These are phyloP conservation scores for Hanseniaspora meyeri DNA, from an alignment of 805 yeast genomes.

Conservation along the genomic window DNA sequence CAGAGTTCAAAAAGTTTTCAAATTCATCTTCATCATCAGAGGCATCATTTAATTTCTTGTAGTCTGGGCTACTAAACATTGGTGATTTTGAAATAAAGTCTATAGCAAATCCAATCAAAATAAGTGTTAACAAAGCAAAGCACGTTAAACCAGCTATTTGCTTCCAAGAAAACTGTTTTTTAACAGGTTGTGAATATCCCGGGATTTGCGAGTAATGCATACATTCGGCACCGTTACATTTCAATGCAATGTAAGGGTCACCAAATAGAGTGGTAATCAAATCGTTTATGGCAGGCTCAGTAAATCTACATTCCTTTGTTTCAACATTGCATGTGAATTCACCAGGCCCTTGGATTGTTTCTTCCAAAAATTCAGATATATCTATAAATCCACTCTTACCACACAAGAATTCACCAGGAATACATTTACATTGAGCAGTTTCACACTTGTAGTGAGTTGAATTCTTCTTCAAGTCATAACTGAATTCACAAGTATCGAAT, in stretches of 20 bases:
- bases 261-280: slow-evolving; percentile 84
- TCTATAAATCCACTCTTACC: slow-evolving; percentile 91
- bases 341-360: slow-evolving; percentile 88
- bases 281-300: slow-evolving; percentile 94
- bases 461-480: slow-evolving; percentile 49
- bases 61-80: slow-evolving; percentile 34
- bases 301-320: slow-evolving; percentile 55
- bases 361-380: slow-evolving; percentile 80
- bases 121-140: slow-evolving; percentile 29
- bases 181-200: slow-evolving; percentile 42
- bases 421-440: slow-evolving; percentile 69
- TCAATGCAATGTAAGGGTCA: slow-evolving; percentile 75
- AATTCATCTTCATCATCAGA: slow-evolving; percentile 23
- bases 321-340: slow-evolving; percentile 68
- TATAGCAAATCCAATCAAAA: slow-evolving; percentile 28
- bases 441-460: slow-evolving; percentile 68
- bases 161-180: slow-evolving; percentile 31
- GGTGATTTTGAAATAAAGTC: slow-evolving; percentile 50
- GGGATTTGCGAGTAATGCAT: slow-evolving; percentile 86
- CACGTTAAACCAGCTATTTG: slow-evolving; percentile 38
- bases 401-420: slow-evolving; percentile 86
- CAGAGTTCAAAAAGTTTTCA: slow-evolving; percentile 35
- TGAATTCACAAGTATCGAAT: slow-evolving; percentile 56
- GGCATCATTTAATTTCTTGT: slow-evolving; percentile 5
- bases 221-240: slow-evolving; percentile 83